Conservation (phyloP, 352 stramenopile species). For the Phytophthora lateralis region DNA sequence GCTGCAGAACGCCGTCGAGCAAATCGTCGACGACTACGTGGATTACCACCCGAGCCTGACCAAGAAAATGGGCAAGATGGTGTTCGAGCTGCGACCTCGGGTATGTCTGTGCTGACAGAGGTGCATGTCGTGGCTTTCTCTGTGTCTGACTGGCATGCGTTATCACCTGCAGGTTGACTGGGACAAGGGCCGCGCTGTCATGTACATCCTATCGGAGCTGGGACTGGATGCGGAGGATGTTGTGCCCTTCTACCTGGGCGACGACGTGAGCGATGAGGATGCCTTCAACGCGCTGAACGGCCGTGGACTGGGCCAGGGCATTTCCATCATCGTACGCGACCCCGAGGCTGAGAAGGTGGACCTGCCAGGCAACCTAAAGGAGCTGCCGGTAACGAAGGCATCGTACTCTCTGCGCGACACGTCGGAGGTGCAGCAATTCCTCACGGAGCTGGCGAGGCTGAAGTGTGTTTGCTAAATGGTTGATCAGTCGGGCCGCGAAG, state of each 20-base stretch:
- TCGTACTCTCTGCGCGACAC: slow-evolving; percentile 67
- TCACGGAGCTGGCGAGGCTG: slow-evolving; percentile 52
- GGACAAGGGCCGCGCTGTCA: slow-evolving; percentile 82
- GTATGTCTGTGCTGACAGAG: slow-evolving; percentile 13
- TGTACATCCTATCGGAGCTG: slow-evolving; percentile 74
- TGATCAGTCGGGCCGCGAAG: not conserved
- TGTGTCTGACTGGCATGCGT: slow-evolving; percentile 1
- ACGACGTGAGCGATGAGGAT: slow-evolving; percentile 84
- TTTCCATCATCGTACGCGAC: slow-evolving; percentile 71
- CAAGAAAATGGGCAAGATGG: slow-evolving; percentile 79
- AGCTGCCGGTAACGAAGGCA: slow-evolving; percentile 56
- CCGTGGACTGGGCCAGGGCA: slow-evolving; percentile 45
- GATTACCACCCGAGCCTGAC: slow-evolving; percentile 45
- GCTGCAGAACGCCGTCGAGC: slow-evolving; percentile 69
- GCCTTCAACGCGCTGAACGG: slow-evolving; percentile 63
- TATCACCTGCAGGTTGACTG: slow-evolving; percentile 56
- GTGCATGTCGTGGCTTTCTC: not conserved
- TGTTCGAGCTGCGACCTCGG: slow-evolving; percentile 75
- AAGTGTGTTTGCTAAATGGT: slow-evolving; percentile 42
- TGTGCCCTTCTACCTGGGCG: slow-evolving; percentile 83
- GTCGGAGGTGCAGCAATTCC: slow-evolving; percentile 60
- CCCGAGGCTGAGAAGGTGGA: slow-evolving; percentile 52
- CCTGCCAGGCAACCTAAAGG: slow-evolving; percentile 48
- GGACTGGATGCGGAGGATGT: slow-evolving; percentile 66
- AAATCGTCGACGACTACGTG: slow-evolving; percentile 89